Evolutionary conservation across 2,329 filamentous ascomycete genomes (phyloP).

Genomic region (Mycosphaerella arachidis): DNA sequence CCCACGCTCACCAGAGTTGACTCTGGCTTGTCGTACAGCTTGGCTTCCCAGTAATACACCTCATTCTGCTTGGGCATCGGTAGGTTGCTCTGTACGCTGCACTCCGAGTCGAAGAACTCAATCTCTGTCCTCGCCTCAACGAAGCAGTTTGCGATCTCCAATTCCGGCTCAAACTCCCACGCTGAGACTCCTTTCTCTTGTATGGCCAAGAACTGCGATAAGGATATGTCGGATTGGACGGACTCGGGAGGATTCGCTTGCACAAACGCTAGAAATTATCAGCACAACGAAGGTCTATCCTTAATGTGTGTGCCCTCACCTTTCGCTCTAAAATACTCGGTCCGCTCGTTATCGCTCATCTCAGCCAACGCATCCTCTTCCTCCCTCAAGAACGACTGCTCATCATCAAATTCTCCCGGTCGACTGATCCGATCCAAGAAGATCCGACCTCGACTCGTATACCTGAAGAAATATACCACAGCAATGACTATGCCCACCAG

Average conservation of each 20-base stretch:
- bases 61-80: slow-evolving; percentile 98
- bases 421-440: slow-evolving; percentile 88
- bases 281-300: slow-evolving; percentile 11
- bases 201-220: slow-evolving; percentile 96
- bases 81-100: slow-evolving; percentile 93
- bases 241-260: slow-evolving; percentile 94
- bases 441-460: slow-evolving; percentile 82
- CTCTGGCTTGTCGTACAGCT: slow-evolving; percentile 97
- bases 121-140: slow-evolving; percentile 95
- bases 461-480: slow-evolving; percentile 89
- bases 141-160: slow-evolving; percentile 98
- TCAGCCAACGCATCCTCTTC: slow-evolving; percentile 90
- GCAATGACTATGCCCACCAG: slow-evolving; percentile 75
- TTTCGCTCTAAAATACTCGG: slow-evolving; percentile 91
- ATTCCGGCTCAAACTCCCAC: slow-evolving; percentile 98
- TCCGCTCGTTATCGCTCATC: slow-evolving; percentile 89
- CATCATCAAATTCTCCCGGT: slow-evolving; percentile 95
- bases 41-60: slow-evolving; percentile 99
- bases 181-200: slow-evolving; percentile 99
- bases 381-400: slow-evolving; percentile 87
- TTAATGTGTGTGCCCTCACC: slow-evolving; percentile 51
- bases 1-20: slow-evolving; percentile 82
- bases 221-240: slow-evolving; percentile 89
- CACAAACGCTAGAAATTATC: slow-evolving; percentile 67
- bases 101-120: slow-evolving; percentile 97